Evolutionary conservation across 2,329 filamentous ascomycete genomes (phyloP), one percentile per base, ranked within the genome.

Genomic region (Tolypocladium amazonense): DNA sequence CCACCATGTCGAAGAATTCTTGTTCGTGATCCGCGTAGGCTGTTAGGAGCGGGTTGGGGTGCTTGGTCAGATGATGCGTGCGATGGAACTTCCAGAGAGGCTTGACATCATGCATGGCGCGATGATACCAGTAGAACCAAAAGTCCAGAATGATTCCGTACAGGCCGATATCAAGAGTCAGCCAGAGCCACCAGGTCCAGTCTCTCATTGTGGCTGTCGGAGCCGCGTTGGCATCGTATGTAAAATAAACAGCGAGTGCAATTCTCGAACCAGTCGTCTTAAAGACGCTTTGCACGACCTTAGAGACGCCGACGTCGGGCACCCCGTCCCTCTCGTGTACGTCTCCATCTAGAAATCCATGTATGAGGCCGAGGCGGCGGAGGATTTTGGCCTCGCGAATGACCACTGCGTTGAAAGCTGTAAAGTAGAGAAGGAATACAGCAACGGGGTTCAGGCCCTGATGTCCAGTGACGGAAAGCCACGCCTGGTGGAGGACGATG

Each of bases 1-100:
- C 73, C 9, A 69, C 72, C 37, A 76, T 74, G 55, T 77, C 75
- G 59, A 76, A 71, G 20, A 77, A 65, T 59, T 77, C 74, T 59
- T 77, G 75, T 60, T 75, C 75, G 11, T 65, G 58, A 57, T 77
- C 76, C 56, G 75, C 74, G 63, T 76, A 77, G 4, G 72, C 68
- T 0, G 75, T 71, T 0, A 77, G 65, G 0, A 78, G 69, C 8
- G 74, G 73, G 55, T 75, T 76, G 4, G 76, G 76, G 58, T 78
- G 76, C 61, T 77, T 77, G 47, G 75, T 76, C 4, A 77, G 64
- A 62, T 78, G 76, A 59, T 77, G 76, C 1, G 75, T 77, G 58
- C 74, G 72, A 67, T 78, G 76, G 57, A 70, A 77, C 53, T 74
- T 70, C 76, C 76, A 78, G 15, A 78, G 68, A 1, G 60, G 64